These are phyloP conservation scores for Citrullus colocynthis DNA, from an alignment of 306 rosid genomes.

Conservation along the genomic window DNA sequence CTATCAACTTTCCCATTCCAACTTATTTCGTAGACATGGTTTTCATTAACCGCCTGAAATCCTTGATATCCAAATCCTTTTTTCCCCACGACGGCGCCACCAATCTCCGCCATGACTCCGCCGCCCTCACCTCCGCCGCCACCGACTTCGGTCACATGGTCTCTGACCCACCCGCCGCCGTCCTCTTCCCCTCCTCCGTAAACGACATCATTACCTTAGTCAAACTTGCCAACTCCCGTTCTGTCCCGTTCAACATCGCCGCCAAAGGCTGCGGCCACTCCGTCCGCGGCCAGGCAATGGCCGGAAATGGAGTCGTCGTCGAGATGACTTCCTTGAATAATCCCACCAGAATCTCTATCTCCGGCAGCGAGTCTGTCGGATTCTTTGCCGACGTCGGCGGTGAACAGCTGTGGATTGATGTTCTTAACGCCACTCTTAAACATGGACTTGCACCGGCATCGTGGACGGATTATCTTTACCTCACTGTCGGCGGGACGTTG, in stretches of 20 bases:
- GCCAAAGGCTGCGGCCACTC: slow-evolving; percentile 76
- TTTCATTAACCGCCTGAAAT: slow-evolving; percentile 24
- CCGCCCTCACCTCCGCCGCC: slow-evolving; percentile 36
- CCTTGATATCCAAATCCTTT: slow-evolving; percentile 9
- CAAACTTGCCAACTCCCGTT: slow-evolving; percentile 26
- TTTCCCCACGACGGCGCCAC: background rate
- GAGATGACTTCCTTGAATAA: slow-evolving; percentile 42
- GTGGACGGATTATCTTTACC: slow-evolving; percentile 70
- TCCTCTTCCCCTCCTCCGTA: slow-evolving; percentile 35
- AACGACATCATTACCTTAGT: slow-evolving; percentile 32
- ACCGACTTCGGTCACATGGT: slow-evolving; percentile 52
- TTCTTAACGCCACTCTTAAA: slow-evolving; percentile 38
- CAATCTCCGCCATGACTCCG: slow-evolving; percentile 32
- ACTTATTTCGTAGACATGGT: slow-evolving; percentile 18
- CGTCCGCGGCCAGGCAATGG: slow-evolving; percentile 53
- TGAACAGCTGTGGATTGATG: slow-evolving; percentile 67
- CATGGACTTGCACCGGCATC: slow-evolving; percentile 49
- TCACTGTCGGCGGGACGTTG: slow-evolving; percentile 79
- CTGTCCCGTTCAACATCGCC: slow-evolving; percentile 22
- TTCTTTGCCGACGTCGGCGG: slow-evolving; percentile 67
- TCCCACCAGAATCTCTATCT: slow-evolving; percentile 1
- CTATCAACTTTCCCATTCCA: slow-evolving; percentile 12
- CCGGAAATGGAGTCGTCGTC: slow-evolving; percentile 50
- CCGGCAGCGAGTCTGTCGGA: background rate
- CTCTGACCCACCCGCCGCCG: slow-evolving; percentile 31